These are phyloP conservation scores for Suhomyces canberraensis DNA, from an alignment of 805 yeast species.

Conservation along the genomic window DNA sequence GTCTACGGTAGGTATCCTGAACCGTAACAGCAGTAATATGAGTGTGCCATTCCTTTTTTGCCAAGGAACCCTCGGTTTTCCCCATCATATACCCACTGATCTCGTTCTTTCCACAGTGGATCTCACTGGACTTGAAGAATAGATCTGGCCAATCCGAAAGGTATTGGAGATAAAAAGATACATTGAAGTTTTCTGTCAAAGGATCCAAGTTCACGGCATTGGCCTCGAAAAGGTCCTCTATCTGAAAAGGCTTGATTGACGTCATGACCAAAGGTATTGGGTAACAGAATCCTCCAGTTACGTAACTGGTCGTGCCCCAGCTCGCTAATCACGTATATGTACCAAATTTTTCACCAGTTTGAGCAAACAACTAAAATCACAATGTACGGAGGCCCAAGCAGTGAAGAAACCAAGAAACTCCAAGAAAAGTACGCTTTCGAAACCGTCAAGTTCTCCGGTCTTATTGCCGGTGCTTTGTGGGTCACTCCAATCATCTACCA, in stretches of 20 bases:
- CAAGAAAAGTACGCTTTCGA: slow-evolving; percentile 61
- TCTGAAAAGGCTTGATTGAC: slow-evolving; percentile 81
- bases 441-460: slow-evolving; percentile 58
- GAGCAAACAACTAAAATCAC: background rate
- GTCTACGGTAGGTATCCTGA: slow-evolving; percentile 73
- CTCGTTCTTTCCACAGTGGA: slow-evolving; percentile 18
- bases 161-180: slow-evolving; percentile 81
- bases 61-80: slow-evolving; percentile 79
- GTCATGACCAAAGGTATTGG: too few species aligned
- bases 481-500: slow-evolving; percentile 53
- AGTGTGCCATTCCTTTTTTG: slow-evolving; percentile 83
- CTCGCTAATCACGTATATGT: background rate
- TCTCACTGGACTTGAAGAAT: slow-evolving; percentile 70
- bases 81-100: slow-evolving; percentile 86
- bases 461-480: slow-evolving; percentile 66
- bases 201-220: slow-evolving; percentile 82
- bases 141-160: slow-evolving; percentile 84
- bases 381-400: slow-evolving; percentile 51
- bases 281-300: too few species aligned
- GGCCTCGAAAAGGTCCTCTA: slow-evolving; percentile 72
- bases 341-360: background rate
- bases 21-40: slow-evolving; percentile 96
- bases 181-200: slow-evolving; percentile 86
- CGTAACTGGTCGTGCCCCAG: background rate
- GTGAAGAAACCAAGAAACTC: slow-evolving; percentile 64